Percentiles rank a stretch among this genome's conserved stretches.
Conservation (phyloP, 257 asterid genomes). For the Ophiorrhiza pumila region DNA sequence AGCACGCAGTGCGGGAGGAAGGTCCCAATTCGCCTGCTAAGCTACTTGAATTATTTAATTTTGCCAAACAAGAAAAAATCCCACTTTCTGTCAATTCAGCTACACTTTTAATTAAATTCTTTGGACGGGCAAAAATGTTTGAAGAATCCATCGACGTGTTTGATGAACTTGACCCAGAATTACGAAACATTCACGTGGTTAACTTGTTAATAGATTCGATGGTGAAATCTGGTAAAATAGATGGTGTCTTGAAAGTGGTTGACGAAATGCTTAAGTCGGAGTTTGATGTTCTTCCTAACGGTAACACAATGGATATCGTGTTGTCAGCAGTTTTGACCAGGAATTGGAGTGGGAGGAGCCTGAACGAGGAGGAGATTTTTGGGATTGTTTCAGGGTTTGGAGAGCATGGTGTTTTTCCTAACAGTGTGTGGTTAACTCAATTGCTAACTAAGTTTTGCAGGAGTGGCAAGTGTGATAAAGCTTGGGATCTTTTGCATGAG, state of each 20-base stretch:
- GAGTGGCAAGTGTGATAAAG: slow-evolving; percentile 41
- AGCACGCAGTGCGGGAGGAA: slow-evolving; percentile 47
- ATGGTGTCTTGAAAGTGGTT: slow-evolving; percentile 68
- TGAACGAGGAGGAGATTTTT: slow-evolving; percentile 48
- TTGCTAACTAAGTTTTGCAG: slow-evolving; percentile 48
- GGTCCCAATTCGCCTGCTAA: slow-evolving; percentile 23
- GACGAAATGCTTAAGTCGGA: slow-evolving; percentile 61
- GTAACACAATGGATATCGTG: slow-evolving; percentile 37
- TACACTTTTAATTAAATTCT: slow-evolving; percentile 45
- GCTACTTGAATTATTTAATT: slow-evolving; percentile 47
- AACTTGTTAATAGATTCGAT: slow-evolving; percentile 44
- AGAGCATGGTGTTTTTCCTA: slow-evolving; percentile 37
- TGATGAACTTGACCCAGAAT: slow-evolving; percentile 34
- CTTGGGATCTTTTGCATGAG: slow-evolving; percentile 60
- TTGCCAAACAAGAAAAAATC: slow-evolving; percentile 33
- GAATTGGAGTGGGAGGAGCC: slow-evolving; percentile 38
- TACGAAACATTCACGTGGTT: slow-evolving; percentile 36
- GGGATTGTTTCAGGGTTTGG: slow-evolving; percentile 40
- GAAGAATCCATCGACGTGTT: slow-evolving; percentile 43
- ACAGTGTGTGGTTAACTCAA: slow-evolving; percentile 35
- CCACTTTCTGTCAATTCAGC: slow-evolving; percentile 55
- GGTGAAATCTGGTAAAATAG: slow-evolving; percentile 38
- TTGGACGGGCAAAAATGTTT: slow-evolving; percentile 47
- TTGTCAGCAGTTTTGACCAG: slow-evolving; percentile 37
- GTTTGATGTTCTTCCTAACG: slow-evolving; percentile 35